Evolutionary conservation across 2,329 filamentous ascomycete species (phyloP).

Genomic region (Trichoderma gracile): DNA sequence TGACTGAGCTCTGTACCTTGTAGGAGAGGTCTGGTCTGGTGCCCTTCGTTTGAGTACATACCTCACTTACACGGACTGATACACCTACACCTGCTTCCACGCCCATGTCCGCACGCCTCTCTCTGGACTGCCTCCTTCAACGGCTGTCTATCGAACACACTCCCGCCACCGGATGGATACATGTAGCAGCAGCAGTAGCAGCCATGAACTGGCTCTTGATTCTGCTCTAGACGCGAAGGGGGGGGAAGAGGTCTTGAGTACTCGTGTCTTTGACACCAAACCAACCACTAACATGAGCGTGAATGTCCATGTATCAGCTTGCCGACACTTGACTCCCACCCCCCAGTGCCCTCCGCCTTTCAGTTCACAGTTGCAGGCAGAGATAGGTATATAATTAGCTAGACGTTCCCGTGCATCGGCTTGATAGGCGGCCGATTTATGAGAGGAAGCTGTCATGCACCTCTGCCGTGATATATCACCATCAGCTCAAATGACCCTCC

Average conservation of each 20-base stretch:
- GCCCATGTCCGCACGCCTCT: neutral
- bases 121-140: neutral
- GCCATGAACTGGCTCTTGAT: neutral
- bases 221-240: conserved; percentile 1
- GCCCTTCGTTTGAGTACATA: too few species aligned
- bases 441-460: neutral
- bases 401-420: conserved; percentile 17
- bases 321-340: neutral
- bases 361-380: neutral
- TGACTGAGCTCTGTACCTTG: too few species aligned
- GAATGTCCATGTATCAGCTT: too few species aligned
- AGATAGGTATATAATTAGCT: conserved; percentile 12
- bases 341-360: neutral
- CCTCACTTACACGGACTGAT: neutral
- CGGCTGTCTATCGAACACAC: conserved; percentile 1
- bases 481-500: conserved; percentile 7
- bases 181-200: neutral
- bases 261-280: neutral
- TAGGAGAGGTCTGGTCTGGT: too few species aligned
- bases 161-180: conserved; percentile 4
- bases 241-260: neutral
- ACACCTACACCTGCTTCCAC: conserved; percentile 1
- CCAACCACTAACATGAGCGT: neutral
- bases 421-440: conserved; percentile 8
- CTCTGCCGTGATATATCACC: conserved; percentile 22